Percentiles rank a stretch among this genome's conserved stretches.
Evolutionary conservation across 176 grass and related monocot species (phyloP).

Genomic region (Dactylis glomerata): DNA sequence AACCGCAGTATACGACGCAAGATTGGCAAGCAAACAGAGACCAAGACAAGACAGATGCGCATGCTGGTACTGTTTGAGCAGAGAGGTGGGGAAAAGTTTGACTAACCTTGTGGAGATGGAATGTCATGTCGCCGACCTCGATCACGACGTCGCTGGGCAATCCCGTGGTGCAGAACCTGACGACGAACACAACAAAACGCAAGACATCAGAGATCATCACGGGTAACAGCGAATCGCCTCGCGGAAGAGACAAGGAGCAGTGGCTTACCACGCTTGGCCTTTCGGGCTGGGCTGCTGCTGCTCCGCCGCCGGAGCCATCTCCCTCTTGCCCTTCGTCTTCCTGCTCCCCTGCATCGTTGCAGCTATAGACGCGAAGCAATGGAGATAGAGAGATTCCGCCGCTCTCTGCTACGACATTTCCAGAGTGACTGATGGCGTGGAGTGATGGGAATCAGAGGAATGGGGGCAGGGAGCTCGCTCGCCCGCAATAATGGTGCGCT

Average conservation of each 20-base stretch:
- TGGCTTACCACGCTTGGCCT: conserved; percentile 83
- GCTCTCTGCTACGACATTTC: conserved; percentile 33
- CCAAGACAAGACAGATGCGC: not conserved
- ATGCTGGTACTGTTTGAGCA: not conserved
- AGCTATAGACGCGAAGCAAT: not conserved
- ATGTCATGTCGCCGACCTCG: conserved; percentile 94
- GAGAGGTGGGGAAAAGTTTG: not conserved
- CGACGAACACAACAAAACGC: not conserved
- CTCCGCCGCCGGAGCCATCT: conserved; percentile 8
- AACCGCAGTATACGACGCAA: not conserved
- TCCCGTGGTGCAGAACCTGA: conserved; percentile 97
- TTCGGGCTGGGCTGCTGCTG: conserved; percentile 45
- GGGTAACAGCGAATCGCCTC: not conserved
- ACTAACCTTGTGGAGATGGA: conserved; percentile 94
- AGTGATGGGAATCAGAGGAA: conserved; percentile 5
- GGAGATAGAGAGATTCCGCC: not conserved
- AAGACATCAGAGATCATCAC: conserved; percentile 21
- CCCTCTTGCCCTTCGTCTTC: conserved; percentile 30
- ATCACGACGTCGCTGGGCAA: conserved; percentile 95
- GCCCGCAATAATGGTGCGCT: conserved; percentile 36
- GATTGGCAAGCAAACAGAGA: not conserved
- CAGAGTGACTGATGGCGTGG: conserved; percentile 3
- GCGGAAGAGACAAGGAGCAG: not conserved
- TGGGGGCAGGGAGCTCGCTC: conserved; percentile 6
- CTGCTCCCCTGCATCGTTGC: conserved; percentile 39